Conservation (phyloP, 108 stramenopile genomes). For the Cyclotella atomus region DNA sequence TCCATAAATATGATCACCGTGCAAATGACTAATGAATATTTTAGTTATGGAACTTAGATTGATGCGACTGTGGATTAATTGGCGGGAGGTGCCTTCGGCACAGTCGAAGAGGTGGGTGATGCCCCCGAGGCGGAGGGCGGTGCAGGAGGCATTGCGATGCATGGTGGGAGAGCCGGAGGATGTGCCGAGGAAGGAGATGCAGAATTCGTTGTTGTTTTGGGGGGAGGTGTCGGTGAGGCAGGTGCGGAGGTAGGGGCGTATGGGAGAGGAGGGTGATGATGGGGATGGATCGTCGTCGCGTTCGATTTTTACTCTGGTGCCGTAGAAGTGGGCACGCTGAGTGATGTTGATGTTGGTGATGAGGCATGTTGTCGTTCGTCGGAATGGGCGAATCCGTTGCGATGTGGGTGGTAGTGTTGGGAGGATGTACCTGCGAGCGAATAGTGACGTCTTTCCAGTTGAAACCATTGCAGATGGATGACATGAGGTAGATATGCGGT, state of each 20-base stretch:
- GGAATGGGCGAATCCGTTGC: too few species aligned
- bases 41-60: slow-evolving; percentile 38
- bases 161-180: slow-evolving; percentile 61
- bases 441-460: too few species aligned
- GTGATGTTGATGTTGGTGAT: background rate
- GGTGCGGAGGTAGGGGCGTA: background rate
- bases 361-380: background rate
- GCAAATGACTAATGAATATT: slow-evolving; percentile 93
- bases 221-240: background rate
- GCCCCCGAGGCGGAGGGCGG: slow-evolving; percentile 62
- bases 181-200: slow-evolving; percentile 77
- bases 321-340: background rate
- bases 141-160: slow-evolving; percentile 52
- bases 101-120: slow-evolving; percentile 86
- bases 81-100: slow-evolving; percentile 90
- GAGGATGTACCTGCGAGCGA: too few species aligned
- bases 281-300: background rate
- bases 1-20: slow-evolving; percentile 95
- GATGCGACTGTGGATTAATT: slow-evolving; percentile 54
- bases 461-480: too few species aligned
- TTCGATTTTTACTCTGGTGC: background rate
- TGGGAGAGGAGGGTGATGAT: background rate
- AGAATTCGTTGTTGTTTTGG: slow-evolving; percentile 41
- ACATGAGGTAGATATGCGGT: too few species aligned
- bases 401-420: too few species aligned